phyloP scores from a whole-genome alignment of 2,329 filamentous ascomycete genomes.

The Beauveria australis region DNA sequence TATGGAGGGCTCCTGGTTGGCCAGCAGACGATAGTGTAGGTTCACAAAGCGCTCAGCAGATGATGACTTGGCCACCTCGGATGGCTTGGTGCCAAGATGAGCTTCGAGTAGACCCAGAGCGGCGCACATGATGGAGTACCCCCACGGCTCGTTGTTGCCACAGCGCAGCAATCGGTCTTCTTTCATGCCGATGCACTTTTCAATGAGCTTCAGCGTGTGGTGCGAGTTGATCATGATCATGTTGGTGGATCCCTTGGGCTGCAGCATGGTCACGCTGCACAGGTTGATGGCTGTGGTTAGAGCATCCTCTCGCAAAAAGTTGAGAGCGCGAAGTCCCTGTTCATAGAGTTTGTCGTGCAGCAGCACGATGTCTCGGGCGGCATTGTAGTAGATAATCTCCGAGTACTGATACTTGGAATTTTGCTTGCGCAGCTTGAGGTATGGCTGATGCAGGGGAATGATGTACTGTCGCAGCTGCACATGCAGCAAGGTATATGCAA shows the following conservation, averaged over 20 bases:
- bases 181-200: slow-evolving; percentile 53
- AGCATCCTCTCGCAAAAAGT: slow-evolving; percentile 52
- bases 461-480: slow-evolving; percentile 55
- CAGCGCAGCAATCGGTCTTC: slow-evolving; percentile 53
- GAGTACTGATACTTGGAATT: slow-evolving; percentile 56
- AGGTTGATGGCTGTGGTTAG: slow-evolving; percentile 54
- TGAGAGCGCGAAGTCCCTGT: slow-evolving; percentile 49
- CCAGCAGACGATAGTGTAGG: slow-evolving; percentile 48
- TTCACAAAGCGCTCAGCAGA: slow-evolving; percentile 52
- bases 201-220: slow-evolving; percentile 52
- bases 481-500: slow-evolving; percentile 52
- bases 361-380: slow-evolving; percentile 53
- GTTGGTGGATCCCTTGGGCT: slow-evolving; percentile 49
- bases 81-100: slow-evolving; percentile 48
- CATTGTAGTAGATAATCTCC: slow-evolving; percentile 56
- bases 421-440: slow-evolving; percentile 49
- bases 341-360: slow-evolving; percentile 53
- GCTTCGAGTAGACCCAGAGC: slow-evolving; percentile 51
- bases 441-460: slow-evolving; percentile 52
- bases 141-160: slow-evolving; percentile 57
- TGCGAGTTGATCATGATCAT: slow-evolving; percentile 55
- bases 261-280: slow-evolving; percentile 52
- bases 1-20: slow-evolving; percentile 38
- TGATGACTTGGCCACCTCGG: slow-evolving; percentile 48
- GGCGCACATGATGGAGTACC: slow-evolving; percentile 55